Evolutionary conservation across 139 green algal genomes (phyloP).

Genomic region (Chloropicon primus): DNA sequence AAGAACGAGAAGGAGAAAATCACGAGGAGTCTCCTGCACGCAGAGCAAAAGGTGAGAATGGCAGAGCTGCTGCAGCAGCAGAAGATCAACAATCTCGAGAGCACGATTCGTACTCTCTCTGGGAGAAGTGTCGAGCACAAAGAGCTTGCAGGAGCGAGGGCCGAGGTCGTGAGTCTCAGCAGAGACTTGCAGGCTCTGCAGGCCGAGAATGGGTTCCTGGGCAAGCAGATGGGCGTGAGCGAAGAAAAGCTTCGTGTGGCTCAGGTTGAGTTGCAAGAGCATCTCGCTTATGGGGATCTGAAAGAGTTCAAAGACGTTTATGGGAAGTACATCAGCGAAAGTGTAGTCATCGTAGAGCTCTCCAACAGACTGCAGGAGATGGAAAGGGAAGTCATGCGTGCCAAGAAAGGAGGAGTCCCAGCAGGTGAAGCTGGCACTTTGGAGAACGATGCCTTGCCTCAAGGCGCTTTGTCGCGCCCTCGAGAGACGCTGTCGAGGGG

Average conservation of each 20-base stretch:
- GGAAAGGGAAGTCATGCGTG: neutral
- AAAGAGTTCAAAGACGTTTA: neutral
- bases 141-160: neutral
- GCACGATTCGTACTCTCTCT: neutral
- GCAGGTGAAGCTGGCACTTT: too few species aligned
- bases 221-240: neutral
- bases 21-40: neutral
- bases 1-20: neutral
- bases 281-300: neutral
- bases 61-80: neutral
- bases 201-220: neutral
- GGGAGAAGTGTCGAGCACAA: neutral
- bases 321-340: neutral
- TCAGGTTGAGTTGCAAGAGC: neutral
- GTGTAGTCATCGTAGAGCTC: neutral
- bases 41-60: neutral
- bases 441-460: too few species aligned
- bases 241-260: neutral
- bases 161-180: neutral
- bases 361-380: neutral
- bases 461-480: neutral
- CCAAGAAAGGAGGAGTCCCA: neutral
- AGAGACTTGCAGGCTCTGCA: neutral
- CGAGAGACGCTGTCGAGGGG: neutral
- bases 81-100: neutral